Evolutionary conservation across 345 rosid species (phyloP), one percentile per base, ranked within the genome.

Genomic region (Boechera retrofracta): DNA sequence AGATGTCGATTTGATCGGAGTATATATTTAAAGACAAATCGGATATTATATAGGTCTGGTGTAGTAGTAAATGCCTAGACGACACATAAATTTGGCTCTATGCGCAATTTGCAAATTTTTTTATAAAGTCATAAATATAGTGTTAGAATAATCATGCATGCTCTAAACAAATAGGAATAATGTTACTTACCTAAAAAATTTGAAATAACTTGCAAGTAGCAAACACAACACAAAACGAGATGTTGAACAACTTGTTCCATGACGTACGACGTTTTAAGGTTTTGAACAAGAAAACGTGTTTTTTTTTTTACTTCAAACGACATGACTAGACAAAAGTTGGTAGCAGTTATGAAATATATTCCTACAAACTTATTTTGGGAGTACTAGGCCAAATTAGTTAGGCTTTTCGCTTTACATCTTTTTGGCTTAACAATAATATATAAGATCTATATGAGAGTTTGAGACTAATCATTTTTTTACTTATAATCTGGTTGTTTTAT

Each of bases 191-290:
- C 33, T 63, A 4, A 12, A 11, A n/a, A 47, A 42, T 5, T 28
- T 28, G 6, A 42, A 44, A 4, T 28, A 66, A 49, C 44, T 48
- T 66, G 16, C 58, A 49, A 49, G 71, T 49, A 67, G 58, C 45
- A 48, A 66, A 48, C 10, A 48, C 47, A 67, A 67, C 47, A 21
- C 33, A 51, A 51, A 67, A 51, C 45, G 47, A 51, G 48, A 18
- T 51, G 18, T 21, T 61, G 49, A 29, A 51, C 76, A 72, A 72
- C 68, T 72, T 61, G 76, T 49, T 72, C 60, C 68, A 26, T 36
- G 28, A 61, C 49, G 49, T 59, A 35, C 59, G 16, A 60, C 60
- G 21, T 72, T 72, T 51, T 61, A 36, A 24, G 59, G 67, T 60
- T 60, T 5, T 59, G 24, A 12, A 26, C 31, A 49, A 49, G 15